phyloP scores from a whole-genome alignment of 169 alveolate species.

The Perkinsus chesapeaki region DNA sequence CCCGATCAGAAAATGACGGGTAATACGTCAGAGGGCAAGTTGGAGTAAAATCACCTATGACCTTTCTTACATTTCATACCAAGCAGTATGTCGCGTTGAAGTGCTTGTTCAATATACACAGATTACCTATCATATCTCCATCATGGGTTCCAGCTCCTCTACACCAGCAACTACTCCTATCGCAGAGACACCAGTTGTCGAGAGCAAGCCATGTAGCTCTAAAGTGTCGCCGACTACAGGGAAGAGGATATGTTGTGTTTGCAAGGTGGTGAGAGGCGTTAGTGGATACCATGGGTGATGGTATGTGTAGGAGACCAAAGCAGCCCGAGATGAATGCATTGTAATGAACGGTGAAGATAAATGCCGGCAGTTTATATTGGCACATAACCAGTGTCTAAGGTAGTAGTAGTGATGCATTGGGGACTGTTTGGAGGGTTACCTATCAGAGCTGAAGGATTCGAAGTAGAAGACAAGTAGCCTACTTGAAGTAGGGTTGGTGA shows the following conservation, averaged over 20 bases:
- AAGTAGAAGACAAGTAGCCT: neutral
- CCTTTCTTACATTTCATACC: neutral
- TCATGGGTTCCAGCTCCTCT: conserved; percentile 8
- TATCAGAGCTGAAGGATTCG: neutral
- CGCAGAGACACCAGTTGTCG: neutral
- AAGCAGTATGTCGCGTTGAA: conserved; percentile 13
- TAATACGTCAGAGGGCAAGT: conserved; percentile 21
- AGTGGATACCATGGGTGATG: neutral
- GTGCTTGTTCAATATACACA: too few species aligned
- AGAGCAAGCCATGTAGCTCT: neutral
- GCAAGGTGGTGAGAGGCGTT: neutral
- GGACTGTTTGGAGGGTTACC: neutral
- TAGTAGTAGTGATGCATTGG: conserved; percentile 36
- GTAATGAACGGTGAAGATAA: conserved; percentile 43
- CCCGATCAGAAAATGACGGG: neutral
- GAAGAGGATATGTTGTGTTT: conserved; percentile 36
- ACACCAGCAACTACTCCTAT: conserved; percentile 21
- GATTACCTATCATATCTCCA: too few species aligned
- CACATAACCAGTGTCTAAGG: conserved; percentile 43
- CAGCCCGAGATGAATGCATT: conserved; percentile 47
- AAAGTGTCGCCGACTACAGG: conserved; percentile 10
- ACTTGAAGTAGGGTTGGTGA: neutral
- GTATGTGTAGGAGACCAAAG: conserved; percentile 15
- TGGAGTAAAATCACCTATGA: neutral
- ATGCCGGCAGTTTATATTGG: conserved; percentile 39